A percentile compares a stretch with the other conserved stretches of the same genome.
phyloP scores from a whole-genome alignment of 495 filamentous ascomycete species.

The Pyrenula aspistea region DNA sequence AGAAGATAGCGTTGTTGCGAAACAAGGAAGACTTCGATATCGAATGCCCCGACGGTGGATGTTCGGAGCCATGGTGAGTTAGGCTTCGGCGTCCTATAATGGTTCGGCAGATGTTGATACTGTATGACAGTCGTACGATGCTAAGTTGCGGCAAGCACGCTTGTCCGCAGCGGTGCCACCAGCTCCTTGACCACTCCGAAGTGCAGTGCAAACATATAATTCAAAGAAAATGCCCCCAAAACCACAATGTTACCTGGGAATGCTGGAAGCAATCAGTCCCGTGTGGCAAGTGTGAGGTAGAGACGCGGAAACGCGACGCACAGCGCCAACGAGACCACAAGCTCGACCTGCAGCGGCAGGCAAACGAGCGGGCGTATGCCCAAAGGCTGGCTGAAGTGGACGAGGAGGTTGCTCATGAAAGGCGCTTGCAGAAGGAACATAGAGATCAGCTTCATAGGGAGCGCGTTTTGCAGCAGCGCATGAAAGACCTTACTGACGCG shows the following conservation, averaged over 20 bases:
- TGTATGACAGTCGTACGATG: too few species aligned
- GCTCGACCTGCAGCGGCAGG: slow-evolving; percentile 38
- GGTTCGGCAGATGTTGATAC: too few species aligned
- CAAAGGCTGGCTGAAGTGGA: slow-evolving; percentile 39
- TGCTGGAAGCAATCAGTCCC: slow-evolving; percentile 21
- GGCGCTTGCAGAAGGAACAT: slow-evolving; percentile 32
- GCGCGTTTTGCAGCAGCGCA: slow-evolving; percentile 31
- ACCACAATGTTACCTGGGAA: slow-evolving; percentile 30
- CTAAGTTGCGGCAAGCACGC: slow-evolving; percentile 50
- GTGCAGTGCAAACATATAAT: slow-evolving; percentile 40
- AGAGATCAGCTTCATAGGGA: slow-evolving; percentile 30
- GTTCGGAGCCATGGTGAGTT: slow-evolving; percentile 49
- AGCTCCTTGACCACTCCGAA: slow-evolving; percentile 53
- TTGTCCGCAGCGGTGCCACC: slow-evolving; percentile 53
- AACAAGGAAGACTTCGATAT: slow-evolving; percentile 43
- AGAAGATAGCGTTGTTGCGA: slow-evolving; percentile 29
- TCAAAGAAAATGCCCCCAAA: slow-evolving; percentile 33
- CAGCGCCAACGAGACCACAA: slow-evolving; percentile 36
- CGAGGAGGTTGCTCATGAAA: slow-evolving; percentile 42
- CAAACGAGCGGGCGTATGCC: slow-evolving; percentile 35
- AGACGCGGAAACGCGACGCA: slow-evolving; percentile 23
- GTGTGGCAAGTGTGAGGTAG: slow-evolving; percentile 38
- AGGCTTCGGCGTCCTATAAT: too few species aligned
- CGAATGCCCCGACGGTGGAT: slow-evolving; percentile 64
- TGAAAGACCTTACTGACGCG: slow-evolving; percentile 23